These are phyloP conservation scores for Saxophila tyrrhenica DNA, from an alignment of 495 filamentous ascomycete genomes.

Conservation along the genomic window DNA sequence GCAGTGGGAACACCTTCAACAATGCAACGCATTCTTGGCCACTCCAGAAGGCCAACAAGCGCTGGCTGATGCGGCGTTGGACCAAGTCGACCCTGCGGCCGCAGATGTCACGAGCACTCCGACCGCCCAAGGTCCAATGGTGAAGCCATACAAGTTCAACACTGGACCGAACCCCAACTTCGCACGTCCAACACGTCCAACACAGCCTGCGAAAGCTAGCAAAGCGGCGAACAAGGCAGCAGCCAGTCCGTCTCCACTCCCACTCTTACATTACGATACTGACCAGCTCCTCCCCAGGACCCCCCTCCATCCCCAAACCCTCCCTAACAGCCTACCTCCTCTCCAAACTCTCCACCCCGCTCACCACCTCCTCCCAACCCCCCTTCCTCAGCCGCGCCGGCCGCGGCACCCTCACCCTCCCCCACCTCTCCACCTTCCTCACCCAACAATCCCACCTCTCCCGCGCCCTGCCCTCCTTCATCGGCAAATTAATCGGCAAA, in stretches of 20 bases:
- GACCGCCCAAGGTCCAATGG: too few species aligned
- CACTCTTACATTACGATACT: not conserved
- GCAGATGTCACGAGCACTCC: not conserved
- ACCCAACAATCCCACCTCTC: conserved; percentile 67
- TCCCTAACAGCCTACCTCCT: conserved; percentile 45
- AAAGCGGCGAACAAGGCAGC: conserved; percentile 7
- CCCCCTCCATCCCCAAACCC: conserved; percentile 11
- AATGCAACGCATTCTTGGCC: conserved; percentile 28
- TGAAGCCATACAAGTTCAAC: too few species aligned
- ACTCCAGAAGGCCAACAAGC: conserved; percentile 28
- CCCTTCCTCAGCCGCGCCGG: conserved; percentile 60
- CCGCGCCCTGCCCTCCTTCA: conserved; percentile 59
- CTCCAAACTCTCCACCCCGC: conserved; percentile 29
- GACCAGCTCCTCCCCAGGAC: too few species aligned
- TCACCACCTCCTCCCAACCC: conserved; percentile 49
- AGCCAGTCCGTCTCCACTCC: not conserved
- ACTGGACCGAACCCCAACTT: too few species aligned
- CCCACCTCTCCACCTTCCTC: conserved; percentile 54
- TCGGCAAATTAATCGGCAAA: conserved; percentile 53
- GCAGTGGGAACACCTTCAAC: conserved; percentile 32
- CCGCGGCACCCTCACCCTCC: conserved; percentile 45
- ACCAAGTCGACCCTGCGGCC: not conserved
- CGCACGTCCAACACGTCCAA: not conserved
- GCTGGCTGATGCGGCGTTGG: conserved; percentile 1
- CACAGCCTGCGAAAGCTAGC: not conserved